phyloP scores from a whole-genome alignment of 2,329 filamentous ascomycete species.

The Colletotrichum liriopes region DNA sequence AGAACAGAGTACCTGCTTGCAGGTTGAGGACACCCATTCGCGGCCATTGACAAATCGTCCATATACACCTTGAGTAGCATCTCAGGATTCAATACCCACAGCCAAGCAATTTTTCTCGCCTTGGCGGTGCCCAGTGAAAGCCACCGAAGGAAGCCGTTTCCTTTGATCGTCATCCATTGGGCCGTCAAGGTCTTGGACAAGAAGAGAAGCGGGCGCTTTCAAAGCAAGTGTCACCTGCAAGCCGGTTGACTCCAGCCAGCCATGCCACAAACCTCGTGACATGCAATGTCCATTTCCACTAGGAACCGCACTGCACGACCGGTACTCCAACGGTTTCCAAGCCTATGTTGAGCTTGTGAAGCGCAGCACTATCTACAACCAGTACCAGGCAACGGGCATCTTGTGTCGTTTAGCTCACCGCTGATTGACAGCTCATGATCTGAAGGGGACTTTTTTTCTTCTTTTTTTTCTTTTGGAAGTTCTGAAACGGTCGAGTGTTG shows the following conservation, averaged over 20 bases:
- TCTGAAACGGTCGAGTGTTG: not conserved
- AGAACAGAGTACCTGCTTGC: not conserved
- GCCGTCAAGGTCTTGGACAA: constrained; percentile 8
- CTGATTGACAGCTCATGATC: not conserved
- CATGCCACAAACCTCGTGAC: not conserved
- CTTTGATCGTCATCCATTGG: constrained; percentile 20
- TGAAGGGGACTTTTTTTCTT: not conserved
- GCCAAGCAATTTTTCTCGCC: constrained; percentile 12
- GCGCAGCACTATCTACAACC: not conserved
- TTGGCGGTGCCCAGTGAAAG: constrained; percentile 11
- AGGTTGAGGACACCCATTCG: not conserved
- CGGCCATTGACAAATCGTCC: not conserved
- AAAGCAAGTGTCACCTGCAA: constrained; percentile 19
- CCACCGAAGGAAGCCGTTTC: constrained; percentile 1
- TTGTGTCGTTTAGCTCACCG: constrained; percentile 17
- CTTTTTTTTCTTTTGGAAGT: not conserved
- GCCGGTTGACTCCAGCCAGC: not conserved
- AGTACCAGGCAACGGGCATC: not conserved
- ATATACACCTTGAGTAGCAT: not conserved
- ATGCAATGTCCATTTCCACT: not conserved
- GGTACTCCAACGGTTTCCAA: not conserved
- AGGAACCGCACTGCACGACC: constrained; percentile 1
- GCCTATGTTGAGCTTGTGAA: constrained; percentile 10
- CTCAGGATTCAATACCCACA: not conserved
- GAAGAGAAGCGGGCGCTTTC: constrained; percentile 17